A percentile compares a stretch with the other conserved stretches of the same genome.
Evolutionary conservation across 176 grass and related monocot species (phyloP).

Genomic region (Oropetium thomaeum): DNA sequence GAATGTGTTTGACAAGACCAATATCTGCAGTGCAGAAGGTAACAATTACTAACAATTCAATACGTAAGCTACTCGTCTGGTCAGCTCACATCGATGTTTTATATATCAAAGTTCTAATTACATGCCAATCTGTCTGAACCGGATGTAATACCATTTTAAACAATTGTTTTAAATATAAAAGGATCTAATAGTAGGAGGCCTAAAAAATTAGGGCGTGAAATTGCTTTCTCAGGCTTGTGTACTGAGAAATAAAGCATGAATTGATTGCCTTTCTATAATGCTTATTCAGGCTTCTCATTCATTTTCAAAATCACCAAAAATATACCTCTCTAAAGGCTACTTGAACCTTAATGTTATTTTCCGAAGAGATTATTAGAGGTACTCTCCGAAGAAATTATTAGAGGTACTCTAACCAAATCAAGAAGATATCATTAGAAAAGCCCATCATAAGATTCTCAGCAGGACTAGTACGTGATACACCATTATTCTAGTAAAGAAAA

Average conservation of each 20-base stretch:
- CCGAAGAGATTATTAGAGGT: neutral
- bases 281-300: neutral
- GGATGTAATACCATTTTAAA: neutral
- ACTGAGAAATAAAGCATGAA: neutral
- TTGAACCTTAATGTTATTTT: neutral
- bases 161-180: neutral
- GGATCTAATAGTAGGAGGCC: neutral
- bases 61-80: neutral
- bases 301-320: neutral
- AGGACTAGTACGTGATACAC: neutral
- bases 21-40: neutral
- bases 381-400: no score
- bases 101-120: neutral
- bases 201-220: neutral
- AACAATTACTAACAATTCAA: slow-evolving; percentile 11
- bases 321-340: neutral
- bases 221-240: neutral
- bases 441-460: neutral
- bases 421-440: neutral
- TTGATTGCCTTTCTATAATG: neutral
- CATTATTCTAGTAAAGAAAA: neutral
- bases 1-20: slow-evolving; percentile 3
- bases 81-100: neutral
- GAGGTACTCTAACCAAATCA: neutral
- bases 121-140: neutral